Evolutionary conservation across 805 yeast genomes (phyloP), one percentile per base, ranked within the genome.

Genomic region (Pichia eremophila): DNA sequence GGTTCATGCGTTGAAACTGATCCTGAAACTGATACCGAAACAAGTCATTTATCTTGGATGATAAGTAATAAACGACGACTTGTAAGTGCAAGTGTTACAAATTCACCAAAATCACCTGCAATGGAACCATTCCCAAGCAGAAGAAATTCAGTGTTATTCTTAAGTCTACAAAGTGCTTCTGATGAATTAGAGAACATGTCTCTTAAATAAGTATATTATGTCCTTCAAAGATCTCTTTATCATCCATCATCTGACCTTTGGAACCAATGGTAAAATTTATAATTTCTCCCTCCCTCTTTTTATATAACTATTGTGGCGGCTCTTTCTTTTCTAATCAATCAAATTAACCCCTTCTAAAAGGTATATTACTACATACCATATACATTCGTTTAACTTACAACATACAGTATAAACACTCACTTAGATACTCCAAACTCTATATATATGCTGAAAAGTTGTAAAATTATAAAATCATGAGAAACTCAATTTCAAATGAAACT

Each of bases 171-270:
- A 41, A 55, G 59, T 35, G 48, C 69, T 2, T 57, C 64, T 7
- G 65, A 59, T 41, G 67, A 63, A 15, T 46, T 63, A 18, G 68
- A 62, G 41, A 48, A 56, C 45, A 54, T 63, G 63, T 55, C 58
- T 34, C 39, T 64, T 27, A 46, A 41, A 19, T 47, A 14, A 31
- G 4, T 3, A 10, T 8, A 28, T 28, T 28, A 28, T 28, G 31
- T 28, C 7, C 31, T 8, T 28, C 10, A 28, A 10, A n/a, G n/a
- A n/a, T n/a, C n/a, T n/a, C n/a, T n/a, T n/a, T n/a, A n/a, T n/a
- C n/a, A n/a, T n/a, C n/a, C n/a, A n/a, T n/a, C n/a, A n/a, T n/a
- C n/a, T n/a, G n/a, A n/a, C n/a, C n/a, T n/a, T n/a, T n/a, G n/a
- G n/a, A n/a, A n/a, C n/a, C n/a, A n/a, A n/a, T n/a, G n/a, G n/a